Base-by-base conservation (phyloP, 352 stramenopile genomes). In the Lagenidium sp. region DNA sequence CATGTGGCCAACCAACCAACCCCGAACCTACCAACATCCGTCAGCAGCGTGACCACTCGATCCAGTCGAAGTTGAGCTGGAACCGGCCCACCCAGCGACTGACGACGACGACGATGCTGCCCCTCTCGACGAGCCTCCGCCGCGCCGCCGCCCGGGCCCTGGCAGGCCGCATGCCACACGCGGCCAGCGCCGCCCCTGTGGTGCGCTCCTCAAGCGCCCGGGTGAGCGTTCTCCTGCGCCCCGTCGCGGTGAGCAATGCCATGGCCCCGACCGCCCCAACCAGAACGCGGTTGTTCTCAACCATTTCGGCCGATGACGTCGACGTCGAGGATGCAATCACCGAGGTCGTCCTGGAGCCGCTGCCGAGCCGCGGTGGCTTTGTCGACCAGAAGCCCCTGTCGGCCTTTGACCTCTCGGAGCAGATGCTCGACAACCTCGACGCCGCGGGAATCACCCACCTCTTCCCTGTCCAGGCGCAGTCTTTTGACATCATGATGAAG, bases 401-500 rank as follows among this genome's bases (percentile, higher is more conserved):
- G 20, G 69, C 83, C 56, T 90, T 86, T 41, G 50, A 68, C 10
- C 50, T 91, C 34, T 87, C 79, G 50, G 41, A 62, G 18, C 51
- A 62, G 45, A 70, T 63, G n/a, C 48, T 76, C 32, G 47, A 57
- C 13, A 88, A 91, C 55, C 57, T 91, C 42, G 60, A 65, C 26
- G 50, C 47, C 18, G 71, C 34, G 1, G 79, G 79, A 38, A 82
- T 91, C 50, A 87, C 79, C 58, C 73, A 91, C 58, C 56, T 91
- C 20, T 91, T 91, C 57, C 79, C 79, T 0, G 79, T 91, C 28
- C 79, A 91, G 57, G 74, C 74, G 29, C 70, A 88, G 51, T 93
- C 81, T 49, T 92, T 88, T 44, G 54, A 76, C 12, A 59, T 82
- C 20, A 86, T 90, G 70, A 89, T 89, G 70, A 57, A 72, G 23